Evolutionary conservation across 2,329 filamentous ascomycete species (phyloP).

Genomic region (Xylaria hypoxylon): DNA sequence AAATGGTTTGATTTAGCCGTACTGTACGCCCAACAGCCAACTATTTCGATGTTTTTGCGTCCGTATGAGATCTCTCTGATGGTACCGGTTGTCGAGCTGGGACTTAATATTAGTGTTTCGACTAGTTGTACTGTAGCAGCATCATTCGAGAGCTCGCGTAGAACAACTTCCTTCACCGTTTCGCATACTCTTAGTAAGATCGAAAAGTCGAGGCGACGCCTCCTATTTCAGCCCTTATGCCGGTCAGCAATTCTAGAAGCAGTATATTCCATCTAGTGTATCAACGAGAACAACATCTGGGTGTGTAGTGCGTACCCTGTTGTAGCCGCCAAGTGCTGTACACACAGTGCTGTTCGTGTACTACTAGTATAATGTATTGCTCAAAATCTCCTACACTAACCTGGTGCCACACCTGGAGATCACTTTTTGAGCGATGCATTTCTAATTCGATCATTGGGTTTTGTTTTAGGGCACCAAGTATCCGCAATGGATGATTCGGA

Average conservation of each 20-base stretch:
- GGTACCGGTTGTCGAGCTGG: background rate
- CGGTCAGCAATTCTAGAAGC: too few species aligned
- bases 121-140: background rate
- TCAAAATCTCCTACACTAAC: background rate
- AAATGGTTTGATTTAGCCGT: background rate
- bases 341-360: conserved; percentile 9
- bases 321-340: too few species aligned
- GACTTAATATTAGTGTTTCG: background rate
- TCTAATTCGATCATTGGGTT: conserved; percentile 17
- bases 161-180: too few species aligned
- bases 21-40: background rate
- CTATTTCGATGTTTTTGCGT: background rate
- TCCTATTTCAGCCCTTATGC: conserved; percentile 3
- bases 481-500: conserved; percentile 17
- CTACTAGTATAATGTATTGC: too few species aligned
- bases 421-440: conserved; percentile 12
- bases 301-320: too few species aligned
- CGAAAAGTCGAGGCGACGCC: conserved; percentile 2
- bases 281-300: too few species aligned
- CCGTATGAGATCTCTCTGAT: conserved; percentile 1
- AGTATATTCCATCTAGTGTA: too few species aligned
- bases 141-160: background rate
- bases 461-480: background rate
- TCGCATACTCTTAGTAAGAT: background rate
- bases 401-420: conserved; percentile 10